phyloP scores from a whole-genome alignment of 1,284 basidiomycete genomes.

The Chondrostereum purpureum region DNA sequence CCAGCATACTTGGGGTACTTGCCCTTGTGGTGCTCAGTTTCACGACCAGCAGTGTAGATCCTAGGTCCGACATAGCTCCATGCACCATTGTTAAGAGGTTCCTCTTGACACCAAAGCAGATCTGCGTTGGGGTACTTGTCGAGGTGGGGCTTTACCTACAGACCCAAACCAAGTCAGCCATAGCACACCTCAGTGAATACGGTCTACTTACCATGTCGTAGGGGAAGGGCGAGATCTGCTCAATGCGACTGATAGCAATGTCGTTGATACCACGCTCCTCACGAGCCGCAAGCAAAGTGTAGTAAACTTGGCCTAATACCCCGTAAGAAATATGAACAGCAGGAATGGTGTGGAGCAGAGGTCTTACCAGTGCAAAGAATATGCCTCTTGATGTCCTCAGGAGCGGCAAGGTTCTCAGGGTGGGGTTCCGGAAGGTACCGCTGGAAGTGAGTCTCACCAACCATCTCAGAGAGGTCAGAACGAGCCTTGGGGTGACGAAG shows the following conservation, averaged over 20 bases:
- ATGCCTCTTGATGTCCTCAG: constrained; percentile 88
- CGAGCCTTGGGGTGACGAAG: constrained; percentile 91
- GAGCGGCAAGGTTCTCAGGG: constrained; percentile 61
- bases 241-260: constrained; percentile 89
- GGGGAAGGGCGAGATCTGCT: constrained; percentile 94
- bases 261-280: constrained; percentile 88
- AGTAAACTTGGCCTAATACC: constrained; percentile 84
- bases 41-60: constrained; percentile 74
- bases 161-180: constrained; percentile 10
- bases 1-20: constrained; percentile 86
- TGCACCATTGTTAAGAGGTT: constrained; percentile 90
- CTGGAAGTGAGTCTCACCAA: constrained; percentile 86
- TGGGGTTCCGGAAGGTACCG: constrained; percentile 88
- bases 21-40: constrained; percentile 86
- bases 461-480: constrained; percentile 84
- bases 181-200: neutral
- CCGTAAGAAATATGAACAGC: constrained; percentile 6
- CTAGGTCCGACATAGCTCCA: constrained; percentile 92
- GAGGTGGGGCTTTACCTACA: constrained; percentile 76
- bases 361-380: constrained; percentile 75
- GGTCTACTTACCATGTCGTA: constrained; percentile 72
- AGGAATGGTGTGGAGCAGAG: neutral
- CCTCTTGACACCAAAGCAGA: constrained; percentile 88
- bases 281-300: constrained; percentile 82
- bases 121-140: constrained; percentile 96